Base-by-base conservation (phyloP, 345 rosid genomes). In the Euphorbia tirucalli region DNA sequence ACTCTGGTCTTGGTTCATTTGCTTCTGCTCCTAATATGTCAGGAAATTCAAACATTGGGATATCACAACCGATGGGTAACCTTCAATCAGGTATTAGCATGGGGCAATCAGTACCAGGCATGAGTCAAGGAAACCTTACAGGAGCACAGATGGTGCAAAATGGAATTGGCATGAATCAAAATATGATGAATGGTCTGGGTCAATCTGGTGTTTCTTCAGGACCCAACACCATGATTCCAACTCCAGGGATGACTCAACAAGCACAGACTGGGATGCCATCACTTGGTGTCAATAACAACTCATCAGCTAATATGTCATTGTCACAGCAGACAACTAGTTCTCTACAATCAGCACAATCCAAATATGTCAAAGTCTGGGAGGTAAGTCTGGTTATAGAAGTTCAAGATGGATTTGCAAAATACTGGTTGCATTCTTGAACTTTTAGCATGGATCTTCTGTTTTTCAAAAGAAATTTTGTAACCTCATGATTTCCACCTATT, bases 321-420 rank as follows among this genome's bases (percentile, higher is more conserved):
- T 78, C 97, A 41, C 97, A 92, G 75, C 94, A 82, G 76, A 78
- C 93, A 19, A 74, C 96, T 43, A 84, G 85, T 69, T 81, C 91
- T 73, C 28, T 89, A 85, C 97, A 89, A 77, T 46, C 88, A 71
- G 74, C 90, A 39, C 94, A 90, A 71, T 84, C 94, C 71, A 92
- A 92, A 88, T 92, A 95, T 78, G 84, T 92, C 13, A 95, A 85
- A 85, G 90, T 95, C 72, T 95, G 98, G 99, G 98, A 95, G 96
- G 99, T 90, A 85, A 81, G 85, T 74, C 25, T 73, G 63, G n/a
- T 43, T 61, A 2, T 22, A 48, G 31, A 31, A 10, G 16, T 25
- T 72, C 57, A 67, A 52, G 57, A 66, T 73, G 50, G 64, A 63
- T 70, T 68, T 46, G 48, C 44, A 28, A n/a, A 43, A 14, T 31